Conservation (phyloP, 352 stramenopile species). For the Globisporangium rhizosaccharum region DNA sequence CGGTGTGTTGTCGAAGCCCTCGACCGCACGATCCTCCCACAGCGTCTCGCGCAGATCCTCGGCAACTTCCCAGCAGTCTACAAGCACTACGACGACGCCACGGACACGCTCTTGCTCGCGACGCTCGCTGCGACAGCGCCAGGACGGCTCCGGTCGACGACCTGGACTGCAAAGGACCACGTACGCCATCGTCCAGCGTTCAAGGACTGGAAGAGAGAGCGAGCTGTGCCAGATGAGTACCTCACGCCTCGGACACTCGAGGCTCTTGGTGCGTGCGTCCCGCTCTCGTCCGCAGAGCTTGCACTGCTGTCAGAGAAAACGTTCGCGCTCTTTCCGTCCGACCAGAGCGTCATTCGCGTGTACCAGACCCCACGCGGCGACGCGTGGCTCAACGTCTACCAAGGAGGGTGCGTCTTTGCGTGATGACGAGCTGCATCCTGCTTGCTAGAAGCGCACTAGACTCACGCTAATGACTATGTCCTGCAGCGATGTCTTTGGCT, state of each 20-base stretch:
- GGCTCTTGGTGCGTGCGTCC: constrained; percentile 37
- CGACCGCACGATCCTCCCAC: constrained; percentile 35
- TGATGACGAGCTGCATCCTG: not conserved
- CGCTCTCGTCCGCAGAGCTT: constrained; percentile 48
- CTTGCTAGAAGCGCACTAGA: no score
- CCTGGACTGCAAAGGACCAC: constrained; percentile 49
- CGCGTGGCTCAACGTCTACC: constrained; percentile 65
- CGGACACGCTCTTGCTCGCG: constrained; percentile 53
- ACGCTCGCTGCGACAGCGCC: constrained; percentile 39
- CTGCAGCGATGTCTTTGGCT: constrained; percentile 53
- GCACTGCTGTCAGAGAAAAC: constrained; percentile 35
- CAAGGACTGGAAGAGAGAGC: constrained; percentile 56
- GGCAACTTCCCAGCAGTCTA: constrained; percentile 28
- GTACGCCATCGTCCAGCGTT: constrained; percentile 65
- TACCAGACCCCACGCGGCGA: constrained; percentile 33
- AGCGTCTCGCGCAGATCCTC: constrained; percentile 48
- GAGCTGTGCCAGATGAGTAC: constrained; percentile 34
- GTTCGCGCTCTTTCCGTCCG: constrained; percentile 52
- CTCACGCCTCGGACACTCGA: constrained; percentile 52
- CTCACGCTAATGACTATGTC: not conserved
- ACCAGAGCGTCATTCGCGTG: constrained; percentile 60
- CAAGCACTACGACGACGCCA: constrained; percentile 48
- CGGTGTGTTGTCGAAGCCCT: constrained; percentile 37
- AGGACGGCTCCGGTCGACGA: constrained; percentile 35
- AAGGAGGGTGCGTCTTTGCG: constrained; percentile 27